Evolutionary conservation across 73 alveolate genomes (phyloP).

Genomic region (Breviolum minutum): DNA sequence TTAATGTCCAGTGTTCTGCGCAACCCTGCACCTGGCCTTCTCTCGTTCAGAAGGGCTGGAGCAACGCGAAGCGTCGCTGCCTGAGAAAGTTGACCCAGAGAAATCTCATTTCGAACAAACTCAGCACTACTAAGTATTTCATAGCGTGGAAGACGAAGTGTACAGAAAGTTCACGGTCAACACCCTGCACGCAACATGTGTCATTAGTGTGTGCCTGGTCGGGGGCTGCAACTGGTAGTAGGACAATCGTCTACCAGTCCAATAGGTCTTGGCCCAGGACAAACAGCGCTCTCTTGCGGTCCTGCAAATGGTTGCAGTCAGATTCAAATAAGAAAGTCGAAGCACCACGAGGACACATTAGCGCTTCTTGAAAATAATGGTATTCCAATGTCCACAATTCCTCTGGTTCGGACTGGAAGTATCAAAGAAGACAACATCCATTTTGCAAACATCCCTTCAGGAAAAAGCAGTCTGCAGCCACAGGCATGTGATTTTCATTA

Average conservation of each 20-base stretch:
- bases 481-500: too few species aligned
- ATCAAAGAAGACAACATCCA: too few species aligned
- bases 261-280: slow-evolving; percentile 28
- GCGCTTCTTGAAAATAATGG: too few species aligned
- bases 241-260: slow-evolving; percentile 52
- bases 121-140: too few species aligned
- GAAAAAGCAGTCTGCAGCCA: too few species aligned
- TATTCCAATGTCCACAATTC: too few species aligned
- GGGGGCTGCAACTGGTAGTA: slow-evolving; percentile 58
- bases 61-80: slow-evolving; percentile 36
- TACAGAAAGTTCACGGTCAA: not conserved
- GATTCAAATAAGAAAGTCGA: not conserved
- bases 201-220: not conserved
- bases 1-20: too few species aligned
- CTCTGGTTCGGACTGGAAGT: too few species aligned
- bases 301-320: not conserved
- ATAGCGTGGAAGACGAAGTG: not conserved
- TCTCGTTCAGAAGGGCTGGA: slow-evolving; percentile 55
- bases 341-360: too few species aligned
- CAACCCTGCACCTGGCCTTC: not conserved
- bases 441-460: too few species aligned
- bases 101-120: not conserved
- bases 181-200: not conserved
- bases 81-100: not conserved
- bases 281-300: slow-evolving; percentile 34